phyloP scores from a whole-genome alignment of 352 stramenopile genomes.

The Globisporangium okanoganense region DNA sequence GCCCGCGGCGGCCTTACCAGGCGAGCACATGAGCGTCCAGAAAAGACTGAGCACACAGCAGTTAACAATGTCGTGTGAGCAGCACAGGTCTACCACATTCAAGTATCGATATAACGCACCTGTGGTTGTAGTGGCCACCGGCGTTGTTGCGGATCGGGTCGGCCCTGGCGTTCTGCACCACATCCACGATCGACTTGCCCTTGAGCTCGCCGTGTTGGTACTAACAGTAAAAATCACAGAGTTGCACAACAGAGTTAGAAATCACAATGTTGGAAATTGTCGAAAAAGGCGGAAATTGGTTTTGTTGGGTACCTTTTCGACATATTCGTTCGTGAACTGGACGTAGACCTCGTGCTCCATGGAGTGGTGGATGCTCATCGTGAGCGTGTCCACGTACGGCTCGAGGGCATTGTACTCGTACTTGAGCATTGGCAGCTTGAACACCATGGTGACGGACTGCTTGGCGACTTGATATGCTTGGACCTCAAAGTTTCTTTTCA shows the following conservation, averaged over 20 bases:
- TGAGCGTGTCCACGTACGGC: constrained; percentile 49
- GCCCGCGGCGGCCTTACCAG: constrained; percentile 7
- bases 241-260: background rate
- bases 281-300: background rate
- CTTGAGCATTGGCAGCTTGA: constrained; percentile 39
- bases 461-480: background rate
- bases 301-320: constrained; percentile 34
- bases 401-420: constrained; percentile 54
- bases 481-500: background rate
- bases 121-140: constrained; percentile 30
- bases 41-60: background rate
- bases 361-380: constrained; percentile 53
- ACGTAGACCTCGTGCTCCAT: constrained; percentile 47
- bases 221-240: constrained; percentile 1
- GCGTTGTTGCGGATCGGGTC: constrained; percentile 26
- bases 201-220: constrained; percentile 33
- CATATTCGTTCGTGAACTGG: constrained; percentile 31
- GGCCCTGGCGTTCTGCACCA: constrained; percentile 28
- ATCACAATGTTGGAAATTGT: background rate
- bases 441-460: constrained; percentile 19
- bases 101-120: constrained; percentile 4
- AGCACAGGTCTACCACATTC: background rate
- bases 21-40: constrained; percentile 30
- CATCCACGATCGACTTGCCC: constrained; percentile 26
- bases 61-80: background rate